phyloP scores from a whole-genome alignment of 768 basidiomycete species.

The Lentinula guzmanii region DNA sequence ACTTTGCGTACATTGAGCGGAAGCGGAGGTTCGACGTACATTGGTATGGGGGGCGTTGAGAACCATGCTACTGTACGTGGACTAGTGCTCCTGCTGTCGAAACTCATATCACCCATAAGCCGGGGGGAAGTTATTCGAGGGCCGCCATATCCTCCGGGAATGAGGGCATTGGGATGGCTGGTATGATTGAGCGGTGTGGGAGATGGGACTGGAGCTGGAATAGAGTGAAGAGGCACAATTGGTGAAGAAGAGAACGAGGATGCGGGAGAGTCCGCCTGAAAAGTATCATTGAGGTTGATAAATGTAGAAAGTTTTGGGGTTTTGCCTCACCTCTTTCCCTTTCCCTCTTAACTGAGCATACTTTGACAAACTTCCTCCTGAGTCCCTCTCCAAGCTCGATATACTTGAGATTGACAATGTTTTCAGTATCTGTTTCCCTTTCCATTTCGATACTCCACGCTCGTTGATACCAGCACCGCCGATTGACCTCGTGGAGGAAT shows the following conservation, averaged over 20 bases:
- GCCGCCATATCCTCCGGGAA: background rate
- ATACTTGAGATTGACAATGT: constrained; percentile 1
- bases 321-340: background rate
- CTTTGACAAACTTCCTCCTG: background rate
- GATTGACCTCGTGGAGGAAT: background rate
- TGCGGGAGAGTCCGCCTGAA: background rate
- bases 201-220: background rate
- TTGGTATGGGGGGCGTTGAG: background rate
- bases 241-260: constrained; percentile 3
- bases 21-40: background rate
- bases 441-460: constrained; percentile 3
- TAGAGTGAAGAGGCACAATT: background rate
- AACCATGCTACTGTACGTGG: background rate
- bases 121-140: background rate
- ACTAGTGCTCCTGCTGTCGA: background rate
- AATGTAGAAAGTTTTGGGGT: background rate
- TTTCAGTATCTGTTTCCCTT: background rate
- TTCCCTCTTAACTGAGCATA: background rate
- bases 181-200: background rate
- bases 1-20: background rate
- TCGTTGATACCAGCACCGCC: background rate
- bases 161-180: background rate
- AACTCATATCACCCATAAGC: background rate
- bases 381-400: background rate
- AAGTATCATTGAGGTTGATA: background rate